Conservation (phyloP, 192 early-diverging fungal species). For the Pecoramyces ruminantium region DNA sequence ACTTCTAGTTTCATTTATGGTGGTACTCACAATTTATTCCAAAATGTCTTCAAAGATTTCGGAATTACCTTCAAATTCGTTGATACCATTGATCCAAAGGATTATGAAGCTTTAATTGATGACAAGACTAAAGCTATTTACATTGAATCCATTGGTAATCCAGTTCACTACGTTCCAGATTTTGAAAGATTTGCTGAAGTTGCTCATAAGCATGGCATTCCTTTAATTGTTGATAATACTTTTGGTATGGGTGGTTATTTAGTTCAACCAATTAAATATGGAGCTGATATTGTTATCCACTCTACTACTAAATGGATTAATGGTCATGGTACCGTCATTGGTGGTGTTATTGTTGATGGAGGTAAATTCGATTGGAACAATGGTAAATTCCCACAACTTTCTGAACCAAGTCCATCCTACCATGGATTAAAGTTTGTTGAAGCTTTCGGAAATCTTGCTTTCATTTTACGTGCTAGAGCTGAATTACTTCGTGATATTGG, state of each 20-base stretch:
- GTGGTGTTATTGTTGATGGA: slow-evolving; percentile 73
- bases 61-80: slow-evolving; percentile 71
- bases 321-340: slow-evolving; percentile 82
- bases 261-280: slow-evolving; percentile 71
- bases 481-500: slow-evolving; percentile 79
- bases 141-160: slow-evolving; percentile 83
- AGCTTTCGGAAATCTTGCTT: slow-evolving; percentile 25
- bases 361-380: slow-evolving; percentile 82
- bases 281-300: slow-evolving; percentile 81
- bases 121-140: slow-evolving; percentile 78
- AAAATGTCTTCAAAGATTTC: slow-evolving; percentile 15
- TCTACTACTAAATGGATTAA: slow-evolving; percentile 90
- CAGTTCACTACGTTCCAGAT: slow-evolving; percentile 74
- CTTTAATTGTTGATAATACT: slow-evolving; percentile 90
- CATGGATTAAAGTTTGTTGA: slow-evolving; percentile 82
- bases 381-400: slow-evolving; percentile 73
- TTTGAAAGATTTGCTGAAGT: slow-evolving; percentile 65
- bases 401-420: slow-evolving; percentile 66
- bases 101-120: slow-evolving; percentile 61
- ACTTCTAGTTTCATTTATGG: slow-evolving; percentile 41
- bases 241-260: slow-evolving; percentile 77
- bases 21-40: not conserved
- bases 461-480: slow-evolving; percentile 57
- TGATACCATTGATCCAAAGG: slow-evolving; percentile 50
- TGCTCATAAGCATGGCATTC: slow-evolving; percentile 65